Evolutionary conservation across 805 yeast genomes (phyloP), one percentile per base, ranked within the genome.

Genomic region (Yarrowia divulgata): DNA sequence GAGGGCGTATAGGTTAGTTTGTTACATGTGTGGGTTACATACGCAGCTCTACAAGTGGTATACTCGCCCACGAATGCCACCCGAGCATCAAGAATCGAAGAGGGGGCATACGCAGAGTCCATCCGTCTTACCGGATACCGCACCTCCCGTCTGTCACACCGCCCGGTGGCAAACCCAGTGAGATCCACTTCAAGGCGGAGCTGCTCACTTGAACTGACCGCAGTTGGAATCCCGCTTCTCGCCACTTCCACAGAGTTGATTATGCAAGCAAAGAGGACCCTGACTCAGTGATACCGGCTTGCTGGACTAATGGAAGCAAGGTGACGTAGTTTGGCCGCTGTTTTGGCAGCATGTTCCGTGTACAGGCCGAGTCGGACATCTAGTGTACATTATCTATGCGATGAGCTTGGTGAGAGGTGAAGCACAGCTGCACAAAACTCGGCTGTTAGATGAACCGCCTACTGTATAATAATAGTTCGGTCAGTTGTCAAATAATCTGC

Each of bases 341-440:
- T 23, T 23, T 23, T 23, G 29, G 29, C 4, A 23, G 29, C 29
- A 23, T 35, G 12, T 43, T n/a, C 23, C 32, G 32, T 10, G 29
- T 29, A 18, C 23, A 29, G 57, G 2, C 18, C 34, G n/a, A 13
- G 23, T 19, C 60, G 29, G 29, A 4, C 29, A 23, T 23, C 29
- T 23, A 4, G 29, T 23, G 14, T 54, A 54, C 60, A 39, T 54
- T 54, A 54, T 54, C 45, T 34, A 54, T 37, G 60, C 60, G 60
- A 54, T 54, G 60, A 54, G 60, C 10, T 12, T 12, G 19, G 40
- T 8, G 18, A 16, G 16, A 18, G 8, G 43, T 23, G 29, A 23
- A 23, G 29, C 29, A 23, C 29, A 23, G 29, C 29, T 23, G 29
- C 29, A 23, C 29, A 23, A 23, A 23, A 23, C 29, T 23, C 29